These are phyloP conservation scores for Pleurotus eryngii DNA, from an alignment of 768 basidiomycete species.

Conservation along the genomic window DNA sequence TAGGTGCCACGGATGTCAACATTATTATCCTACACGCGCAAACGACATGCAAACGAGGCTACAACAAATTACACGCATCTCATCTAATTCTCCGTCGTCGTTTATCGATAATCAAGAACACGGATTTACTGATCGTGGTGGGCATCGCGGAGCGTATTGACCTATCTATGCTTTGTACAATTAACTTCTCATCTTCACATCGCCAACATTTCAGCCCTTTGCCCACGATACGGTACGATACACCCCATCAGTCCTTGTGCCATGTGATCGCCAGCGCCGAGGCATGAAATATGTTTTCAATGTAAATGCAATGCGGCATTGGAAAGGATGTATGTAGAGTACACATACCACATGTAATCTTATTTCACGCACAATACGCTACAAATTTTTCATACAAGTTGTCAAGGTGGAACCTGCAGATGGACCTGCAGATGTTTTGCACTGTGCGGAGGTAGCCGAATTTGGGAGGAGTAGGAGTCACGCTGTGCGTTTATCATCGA, in stretches of 20 bases:
- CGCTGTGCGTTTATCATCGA: constrained; percentile 24
- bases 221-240: constrained; percentile 3
- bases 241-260: constrained; percentile 1
- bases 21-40: too few relatives aligned
- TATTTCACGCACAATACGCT: neutral
- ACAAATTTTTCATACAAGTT: neutral
- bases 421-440: neutral
- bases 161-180: neutral
- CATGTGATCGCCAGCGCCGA: constrained; percentile 2
- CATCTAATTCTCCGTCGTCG: too few relatives aligned
- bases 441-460: constrained; percentile 3
- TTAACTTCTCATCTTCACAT: constrained; percentile 1
- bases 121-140: neutral
- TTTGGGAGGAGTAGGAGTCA: constrained; percentile 4
- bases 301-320: neutral
- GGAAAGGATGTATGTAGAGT: constrained; percentile 6
- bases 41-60: too few relatives aligned
- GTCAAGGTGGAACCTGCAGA: neutral
- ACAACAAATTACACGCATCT: too few relatives aligned
- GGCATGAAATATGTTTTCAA: neutral
- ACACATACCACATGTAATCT: neutral
- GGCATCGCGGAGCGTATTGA: neutral
- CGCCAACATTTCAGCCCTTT: constrained; percentile 7
- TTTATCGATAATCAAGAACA: constrained; percentile 6
- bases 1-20: constrained; percentile 13